phyloP scores from a whole-genome alignment of 352 stramenopile species.

The Phytopythium cucurbitacearum region DNA sequence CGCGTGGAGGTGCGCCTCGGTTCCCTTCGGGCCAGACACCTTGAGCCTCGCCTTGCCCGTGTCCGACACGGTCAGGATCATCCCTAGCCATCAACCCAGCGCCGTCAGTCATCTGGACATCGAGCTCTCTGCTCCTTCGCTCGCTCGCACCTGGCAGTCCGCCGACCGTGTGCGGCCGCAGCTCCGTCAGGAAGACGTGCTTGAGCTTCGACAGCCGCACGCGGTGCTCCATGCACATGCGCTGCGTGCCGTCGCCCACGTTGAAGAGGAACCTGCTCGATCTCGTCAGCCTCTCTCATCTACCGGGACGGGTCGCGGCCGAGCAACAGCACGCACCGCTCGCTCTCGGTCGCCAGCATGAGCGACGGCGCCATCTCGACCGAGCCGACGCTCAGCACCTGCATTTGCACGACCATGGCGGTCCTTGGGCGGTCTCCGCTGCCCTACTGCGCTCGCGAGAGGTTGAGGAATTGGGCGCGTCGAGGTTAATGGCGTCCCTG shows the following conservation, averaged over 20 bases:
- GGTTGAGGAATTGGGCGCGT: too few relatives aligned
- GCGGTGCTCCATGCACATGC: slow-evolving; percentile 91
- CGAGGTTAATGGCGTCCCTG: too few relatives aligned
- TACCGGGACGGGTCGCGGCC: neutral
- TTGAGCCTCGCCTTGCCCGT: slow-evolving; percentile 71
- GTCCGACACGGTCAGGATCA: slow-evolving; percentile 88
- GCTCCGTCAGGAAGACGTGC: slow-evolving; percentile 82
- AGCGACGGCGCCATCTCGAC: slow-evolving; percentile 71
- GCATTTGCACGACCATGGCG: slow-evolving; percentile 69
- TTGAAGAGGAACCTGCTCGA: slow-evolving; percentile 86
- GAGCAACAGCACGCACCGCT: slow-evolving; percentile 26
- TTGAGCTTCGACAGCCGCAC: slow-evolving; percentile 81
- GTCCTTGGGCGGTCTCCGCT: neutral
- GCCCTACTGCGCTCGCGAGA: too few relatives aligned
- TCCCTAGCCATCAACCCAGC: slow-evolving; percentile 16
- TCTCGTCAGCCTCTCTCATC: neutral
- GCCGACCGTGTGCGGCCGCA: slow-evolving; percentile 72
- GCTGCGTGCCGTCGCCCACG: slow-evolving; percentile 85
- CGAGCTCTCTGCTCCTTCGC: neutral
- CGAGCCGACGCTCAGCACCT: slow-evolving; percentile 73
- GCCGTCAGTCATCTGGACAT: neutral
- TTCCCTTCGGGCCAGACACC: slow-evolving; percentile 68
- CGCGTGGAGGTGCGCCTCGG: slow-evolving; percentile 59
- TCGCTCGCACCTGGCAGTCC: slow-evolving; percentile 52
- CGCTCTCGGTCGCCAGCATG: slow-evolving; percentile 61